Conservation (phyloP, 495 filamentous ascomycete species). For the Podospora anserina region DNA sequence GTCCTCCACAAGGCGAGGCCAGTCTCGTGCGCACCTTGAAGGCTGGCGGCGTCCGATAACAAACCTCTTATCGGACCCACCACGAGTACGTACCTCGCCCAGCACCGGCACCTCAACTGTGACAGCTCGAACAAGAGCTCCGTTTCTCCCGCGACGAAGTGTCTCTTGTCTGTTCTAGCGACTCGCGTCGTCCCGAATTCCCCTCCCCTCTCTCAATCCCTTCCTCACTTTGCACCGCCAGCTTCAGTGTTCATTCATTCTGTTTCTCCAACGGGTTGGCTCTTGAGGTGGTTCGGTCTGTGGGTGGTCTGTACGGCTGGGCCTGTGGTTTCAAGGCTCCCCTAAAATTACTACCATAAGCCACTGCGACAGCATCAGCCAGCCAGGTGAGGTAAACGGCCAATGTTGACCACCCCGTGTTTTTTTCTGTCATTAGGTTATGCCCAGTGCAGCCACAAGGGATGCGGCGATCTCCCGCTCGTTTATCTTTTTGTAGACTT, state of each 20-base stretch:
- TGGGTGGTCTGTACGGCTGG: constrained; percentile 6
- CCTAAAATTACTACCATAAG: constrained; percentile 1
- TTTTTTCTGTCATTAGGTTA: constrained; percentile 15
- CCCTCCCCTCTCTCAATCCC: background rate
- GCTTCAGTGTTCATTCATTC: too few species aligned
- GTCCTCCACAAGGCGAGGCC: too few species aligned
- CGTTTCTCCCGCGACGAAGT: background rate
- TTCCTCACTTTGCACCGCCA: background rate
- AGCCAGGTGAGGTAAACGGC: constrained; percentile 14
- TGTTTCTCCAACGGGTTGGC: background rate
- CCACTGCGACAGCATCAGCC: constrained; percentile 14
- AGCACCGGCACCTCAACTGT: background rate
- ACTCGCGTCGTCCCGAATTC: background rate
- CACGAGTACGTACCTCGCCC: background rate
- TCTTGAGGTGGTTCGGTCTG: background rate
- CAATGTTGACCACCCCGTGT: background rate
- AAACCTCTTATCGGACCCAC: background rate
- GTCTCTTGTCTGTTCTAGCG: background rate
- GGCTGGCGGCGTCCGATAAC: background rate
- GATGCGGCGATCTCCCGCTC: background rate
- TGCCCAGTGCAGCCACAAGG: background rate
- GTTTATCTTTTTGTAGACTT: background rate
- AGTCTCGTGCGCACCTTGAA: constrained; percentile 13
- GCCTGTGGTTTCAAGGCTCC: constrained; percentile 18
- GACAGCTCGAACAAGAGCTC: background rate